These are phyloP conservation scores for Yamadazyma triangularis DNA, from an alignment of 1,139 yeast species.

Conservation along the genomic window DNA sequence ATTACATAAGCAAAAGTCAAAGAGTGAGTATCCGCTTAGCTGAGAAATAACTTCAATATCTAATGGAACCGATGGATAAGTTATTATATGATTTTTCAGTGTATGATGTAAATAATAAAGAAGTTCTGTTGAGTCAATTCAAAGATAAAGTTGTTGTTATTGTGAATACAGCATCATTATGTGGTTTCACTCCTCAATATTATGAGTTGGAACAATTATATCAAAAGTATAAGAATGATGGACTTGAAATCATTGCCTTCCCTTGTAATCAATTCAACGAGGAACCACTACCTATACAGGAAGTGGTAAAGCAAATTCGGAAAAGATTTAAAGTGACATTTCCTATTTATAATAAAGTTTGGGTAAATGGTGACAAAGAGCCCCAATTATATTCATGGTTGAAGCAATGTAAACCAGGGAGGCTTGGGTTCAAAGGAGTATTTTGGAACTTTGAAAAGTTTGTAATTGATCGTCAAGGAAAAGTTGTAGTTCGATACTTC, in stretches of 20 bases:
- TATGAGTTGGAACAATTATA: slow-evolving; percentile 29
- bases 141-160: slow-evolving; percentile 32
- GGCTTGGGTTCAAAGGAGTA: slow-evolving; percentile 73
- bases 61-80: no score
- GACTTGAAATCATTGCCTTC: slow-evolving; percentile 35
- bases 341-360: slow-evolving; percentile 34
- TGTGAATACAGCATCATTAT: slow-evolving; percentile 43
- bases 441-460: slow-evolving; percentile 98
- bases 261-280: slow-evolving; percentile 57
- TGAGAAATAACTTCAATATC: no score
- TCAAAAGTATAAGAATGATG: slow-evolving; percentile 25
- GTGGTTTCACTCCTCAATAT: slow-evolving; percentile 45
- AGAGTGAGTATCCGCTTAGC: no score
- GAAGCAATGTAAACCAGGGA: slow-evolving; percentile 36
- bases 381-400: slow-evolving; percentile 28
- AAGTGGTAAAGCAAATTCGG: slow-evolving; percentile 62
- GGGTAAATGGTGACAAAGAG: slow-evolving; percentile 28
- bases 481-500: slow-evolving; percentile 66
- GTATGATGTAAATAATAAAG: slow-evolving; percentile 12
- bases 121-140: slow-evolving; percentile 17
- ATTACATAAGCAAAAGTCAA: no score
- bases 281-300: slow-evolving; percentile 72
- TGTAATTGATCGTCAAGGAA: slow-evolving; percentile 65
- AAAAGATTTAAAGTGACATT: slow-evolving; percentile 56
- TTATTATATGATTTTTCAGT: slow-evolving; percentile 17